Conservation (phyloP, 257 asterid species). For the Sherardia arvensis region DNA sequence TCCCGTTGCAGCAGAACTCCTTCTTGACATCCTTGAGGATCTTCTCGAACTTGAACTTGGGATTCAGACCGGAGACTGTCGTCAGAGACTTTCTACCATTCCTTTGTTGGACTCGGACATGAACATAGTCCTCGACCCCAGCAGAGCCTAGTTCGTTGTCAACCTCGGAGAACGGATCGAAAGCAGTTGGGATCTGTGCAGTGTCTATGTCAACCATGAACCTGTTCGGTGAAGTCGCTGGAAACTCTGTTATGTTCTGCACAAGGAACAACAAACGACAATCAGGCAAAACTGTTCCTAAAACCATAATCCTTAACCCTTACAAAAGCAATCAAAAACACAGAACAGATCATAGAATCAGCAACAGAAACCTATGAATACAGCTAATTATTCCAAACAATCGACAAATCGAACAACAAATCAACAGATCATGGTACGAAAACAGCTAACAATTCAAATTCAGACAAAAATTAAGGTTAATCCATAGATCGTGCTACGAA, state of each 20-base stretch:
- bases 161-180: constrained; percentile 79
- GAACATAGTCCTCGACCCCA: constrained; percentile 72
- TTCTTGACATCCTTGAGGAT: constrained; percentile 69
- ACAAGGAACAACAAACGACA: background rate
- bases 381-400: no score
- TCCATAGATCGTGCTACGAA: no score
- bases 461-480: no score
- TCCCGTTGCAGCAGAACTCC: constrained; percentile 84
- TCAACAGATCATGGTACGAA: no score
- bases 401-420: no score
- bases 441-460: no score
- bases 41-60: constrained; percentile 67
- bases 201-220: constrained; percentile 69
- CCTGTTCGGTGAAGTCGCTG: constrained; percentile 15
- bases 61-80: constrained; percentile 63
- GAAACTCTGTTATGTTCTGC: background rate
- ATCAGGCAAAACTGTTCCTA: no score
- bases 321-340: background rate
- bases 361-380: no score
- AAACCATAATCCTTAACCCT: background rate
- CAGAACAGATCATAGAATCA: background rate
- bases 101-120: constrained; percentile 79
- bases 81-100: constrained; percentile 80
- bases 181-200: constrained; percentile 46
- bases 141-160: constrained; percentile 43